Conservation (phyloP, 257 asterid species). For the Leonotis leonurus region DNA sequence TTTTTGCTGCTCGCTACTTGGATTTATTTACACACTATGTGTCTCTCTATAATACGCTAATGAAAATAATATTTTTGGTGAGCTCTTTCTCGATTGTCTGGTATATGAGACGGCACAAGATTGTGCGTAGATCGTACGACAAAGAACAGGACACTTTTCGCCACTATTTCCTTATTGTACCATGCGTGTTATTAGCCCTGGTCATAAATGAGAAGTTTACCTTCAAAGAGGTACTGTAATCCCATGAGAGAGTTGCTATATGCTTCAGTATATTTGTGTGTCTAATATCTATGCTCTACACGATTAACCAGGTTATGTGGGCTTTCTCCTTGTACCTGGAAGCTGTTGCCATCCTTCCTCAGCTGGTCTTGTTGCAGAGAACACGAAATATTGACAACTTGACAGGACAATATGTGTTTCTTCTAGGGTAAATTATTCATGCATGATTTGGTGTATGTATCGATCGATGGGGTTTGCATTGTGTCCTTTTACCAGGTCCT, state of each 20-base stretch:
- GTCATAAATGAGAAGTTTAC: constrained; percentile 66
- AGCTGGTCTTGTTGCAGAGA: constrained; percentile 76
- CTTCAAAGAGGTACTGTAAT: constrained; percentile 51
- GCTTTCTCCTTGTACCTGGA: constrained; percentile 71
- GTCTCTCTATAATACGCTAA: constrained; percentile 64
- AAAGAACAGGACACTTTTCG: constrained; percentile 87
- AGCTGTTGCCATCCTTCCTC: constrained; percentile 90
- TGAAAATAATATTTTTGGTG: constrained; percentile 77
- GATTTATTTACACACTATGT: constrained; percentile 58
- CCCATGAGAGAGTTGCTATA: not conserved
- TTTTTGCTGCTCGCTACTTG: constrained; percentile 83
- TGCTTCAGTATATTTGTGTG: not conserved
- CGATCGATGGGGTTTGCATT: not conserved
- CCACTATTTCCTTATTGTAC: constrained; percentile 58
- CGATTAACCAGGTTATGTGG: constrained; percentile 60
- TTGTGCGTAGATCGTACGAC: constrained; percentile 82
- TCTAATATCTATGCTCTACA: not conserved
- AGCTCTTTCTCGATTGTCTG: constrained; percentile 88
- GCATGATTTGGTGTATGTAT: not conserved
- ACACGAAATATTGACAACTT: constrained; percentile 82
- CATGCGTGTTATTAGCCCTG: constrained; percentile 63
- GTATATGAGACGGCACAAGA: constrained; percentile 83
- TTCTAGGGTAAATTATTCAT: constrained; percentile 51
- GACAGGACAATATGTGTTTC: constrained; percentile 79
- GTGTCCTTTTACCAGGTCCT: not conserved